A percentile compares a stretch with the other conserved stretches of the same genome.
Evolutionary conservation across 306 rosid species (phyloP).

Genomic region (Pyrus pyrifolia): DNA sequence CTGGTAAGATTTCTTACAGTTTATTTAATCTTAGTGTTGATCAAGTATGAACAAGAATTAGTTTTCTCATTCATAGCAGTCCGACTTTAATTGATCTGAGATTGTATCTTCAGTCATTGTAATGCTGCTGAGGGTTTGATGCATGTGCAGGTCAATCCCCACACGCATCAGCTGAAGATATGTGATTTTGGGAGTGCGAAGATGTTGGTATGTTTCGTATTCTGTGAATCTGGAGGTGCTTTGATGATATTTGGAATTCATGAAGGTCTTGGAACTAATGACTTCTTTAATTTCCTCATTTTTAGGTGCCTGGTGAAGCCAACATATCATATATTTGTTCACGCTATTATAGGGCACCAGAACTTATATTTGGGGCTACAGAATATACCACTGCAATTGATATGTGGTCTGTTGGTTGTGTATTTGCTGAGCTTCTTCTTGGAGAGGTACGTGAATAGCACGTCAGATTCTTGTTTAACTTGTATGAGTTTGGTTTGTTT

Average conservation of each 20-base stretch:
- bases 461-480: neutral
- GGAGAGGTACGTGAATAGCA: conserved; percentile 55
- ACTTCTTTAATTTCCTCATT: conserved; percentile 12
- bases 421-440: conserved; percentile 83
- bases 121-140: neutral
- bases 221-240: conserved; percentile 2
- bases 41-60: neutral
- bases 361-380: conserved; percentile 96
- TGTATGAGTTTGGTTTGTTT: neutral
- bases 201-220: conserved; percentile 57
- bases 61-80: neutral
- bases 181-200: conserved; percentile 97
- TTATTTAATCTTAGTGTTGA: neutral
- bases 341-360: conserved; percentile 92
- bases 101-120: neutral
- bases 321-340: conserved; percentile 95
- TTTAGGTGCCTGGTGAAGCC: conserved; percentile 89
- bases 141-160: conserved; percentile 60
- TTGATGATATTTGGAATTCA: neutral
- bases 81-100: neutral
- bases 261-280: conserved; percentile 8
- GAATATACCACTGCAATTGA: conserved; percentile 91
- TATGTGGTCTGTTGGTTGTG: conserved; percentile 98
- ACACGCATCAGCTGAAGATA: conserved; percentile 81
- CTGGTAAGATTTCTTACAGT: conserved; percentile 41